phyloP scores from a whole-genome alignment of 2,329 filamentous ascomycete genomes.

The Delphinella strobiligena region DNA sequence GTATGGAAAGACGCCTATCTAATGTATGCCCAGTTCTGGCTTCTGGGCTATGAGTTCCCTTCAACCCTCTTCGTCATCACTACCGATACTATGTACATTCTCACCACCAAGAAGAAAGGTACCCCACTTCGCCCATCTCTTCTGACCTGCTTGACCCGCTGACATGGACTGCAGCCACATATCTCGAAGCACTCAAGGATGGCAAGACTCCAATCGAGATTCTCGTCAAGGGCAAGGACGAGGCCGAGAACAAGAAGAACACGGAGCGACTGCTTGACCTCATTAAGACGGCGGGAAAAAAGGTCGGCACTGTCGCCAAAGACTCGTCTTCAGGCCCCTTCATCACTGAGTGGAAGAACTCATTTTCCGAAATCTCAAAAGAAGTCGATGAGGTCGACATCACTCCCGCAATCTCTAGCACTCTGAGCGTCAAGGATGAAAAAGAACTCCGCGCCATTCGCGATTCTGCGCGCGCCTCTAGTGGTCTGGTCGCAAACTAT shows the following conservation, averaged over 20 bases:
- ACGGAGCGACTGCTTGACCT: constrained; percentile 73
- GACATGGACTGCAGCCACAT: constrained; percentile 54
- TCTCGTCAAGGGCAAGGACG: constrained; percentile 81
- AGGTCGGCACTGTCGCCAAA: constrained; percentile 77
- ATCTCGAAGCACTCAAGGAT: constrained; percentile 81
- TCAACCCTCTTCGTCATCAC: constrained; percentile 92
- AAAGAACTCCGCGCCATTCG: constrained; percentile 89
- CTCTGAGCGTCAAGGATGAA: constrained; percentile 89
- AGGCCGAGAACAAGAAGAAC: constrained; percentile 80
- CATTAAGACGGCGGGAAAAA: constrained; percentile 83
- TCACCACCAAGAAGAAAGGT: constrained; percentile 98
- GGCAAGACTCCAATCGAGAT: constrained; percentile 90
- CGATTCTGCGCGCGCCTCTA: constrained; percentile 85
- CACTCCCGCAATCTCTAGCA: constrained; percentile 66
- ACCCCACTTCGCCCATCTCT: constrained; percentile 11
- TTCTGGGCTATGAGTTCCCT: constrained; percentile 96
- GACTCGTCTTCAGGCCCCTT: constrained; percentile 79
- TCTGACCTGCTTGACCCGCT: constrained; percentile 17
- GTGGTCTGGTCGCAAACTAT: constrained; percentile 88
- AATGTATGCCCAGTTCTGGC: constrained; percentile 66
- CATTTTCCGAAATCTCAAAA: constrained; percentile 65
- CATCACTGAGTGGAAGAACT: constrained; percentile 89
- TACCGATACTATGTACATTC: constrained; percentile 72
- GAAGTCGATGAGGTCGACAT: constrained; percentile 85
- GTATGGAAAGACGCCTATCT: constrained; percentile 2